A percentile compares a stretch with the other conserved stretches of the same genome.
phyloP scores from a whole-genome alignment of 768 basidiomycete genomes.

The Suillus plorans region DNA sequence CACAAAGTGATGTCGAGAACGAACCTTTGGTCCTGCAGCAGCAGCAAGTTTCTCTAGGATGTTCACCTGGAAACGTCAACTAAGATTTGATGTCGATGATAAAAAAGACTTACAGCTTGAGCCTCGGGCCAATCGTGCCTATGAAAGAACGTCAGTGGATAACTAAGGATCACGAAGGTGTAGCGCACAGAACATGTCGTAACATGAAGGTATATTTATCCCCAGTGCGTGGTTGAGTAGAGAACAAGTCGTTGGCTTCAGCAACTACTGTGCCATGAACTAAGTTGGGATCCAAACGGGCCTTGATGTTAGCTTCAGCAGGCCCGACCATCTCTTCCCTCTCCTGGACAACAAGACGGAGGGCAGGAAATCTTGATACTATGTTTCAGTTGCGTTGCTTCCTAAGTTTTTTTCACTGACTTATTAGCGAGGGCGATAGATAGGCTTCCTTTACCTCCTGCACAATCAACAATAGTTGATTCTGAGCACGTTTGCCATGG shows the following conservation, averaged over 20 bases:
- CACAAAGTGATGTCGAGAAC: not conserved
- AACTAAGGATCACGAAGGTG: not conserved
- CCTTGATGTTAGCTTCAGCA: conserved; percentile 14
- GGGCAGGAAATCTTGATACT: conserved; percentile 1
- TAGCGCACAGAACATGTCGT: conserved; percentile 3
- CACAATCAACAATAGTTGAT: conserved; percentile 42
- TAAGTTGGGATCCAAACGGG: conserved; percentile 33
- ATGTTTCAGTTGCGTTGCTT: not conserved
- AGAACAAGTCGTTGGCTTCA: conserved; percentile 41
- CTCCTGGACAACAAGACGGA: conserved; percentile 37
- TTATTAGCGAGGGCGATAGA: conserved; percentile 39
- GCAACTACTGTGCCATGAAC: conserved; percentile 34
- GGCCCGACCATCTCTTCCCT: conserved; percentile 24
- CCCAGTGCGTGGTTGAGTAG: conserved; percentile 26
- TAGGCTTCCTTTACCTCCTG: conserved; percentile 37
- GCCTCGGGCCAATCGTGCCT: conserved; percentile 18
- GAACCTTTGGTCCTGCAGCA: conserved; percentile 6
- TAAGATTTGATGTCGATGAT: not conserved
- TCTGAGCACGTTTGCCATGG: conserved; percentile 34
- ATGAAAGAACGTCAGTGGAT: not conserved
- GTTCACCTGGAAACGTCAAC: not conserved
- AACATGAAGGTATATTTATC: conserved; percentile 2
- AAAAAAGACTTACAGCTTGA: conserved; percentile 2
- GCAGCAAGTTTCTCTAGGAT: conserved; percentile 4
- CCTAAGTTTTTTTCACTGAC: conserved; percentile 15